Evolutionary conservation across 768 basidiomycete species (phyloP).

Genomic region (Hygrophorus russula): DNA sequence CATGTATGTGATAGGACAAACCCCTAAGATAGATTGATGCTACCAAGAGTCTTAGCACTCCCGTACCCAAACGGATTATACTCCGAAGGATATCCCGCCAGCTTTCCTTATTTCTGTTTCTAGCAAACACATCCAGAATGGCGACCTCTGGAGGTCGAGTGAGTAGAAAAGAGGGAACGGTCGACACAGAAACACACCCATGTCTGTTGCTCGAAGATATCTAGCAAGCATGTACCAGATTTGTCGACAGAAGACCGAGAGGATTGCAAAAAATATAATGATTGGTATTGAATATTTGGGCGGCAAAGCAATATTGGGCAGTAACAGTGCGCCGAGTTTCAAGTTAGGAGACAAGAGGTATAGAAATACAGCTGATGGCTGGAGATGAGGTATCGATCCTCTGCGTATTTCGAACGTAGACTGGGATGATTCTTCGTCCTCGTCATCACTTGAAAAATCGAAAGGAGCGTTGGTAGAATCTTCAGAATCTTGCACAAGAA

Average conservation of each 20-base stretch:
- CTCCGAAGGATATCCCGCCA: constrained; percentile 31
- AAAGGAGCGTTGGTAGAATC: constrained; percentile 28
- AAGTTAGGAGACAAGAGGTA: constrained; percentile 62
- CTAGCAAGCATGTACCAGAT: constrained; percentile 72
- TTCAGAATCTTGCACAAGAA: constrained; percentile 44
- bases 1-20: constrained; percentile 21
- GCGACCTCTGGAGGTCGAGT: constrained; percentile 35
- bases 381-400: constrained; percentile 39
- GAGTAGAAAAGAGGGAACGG: not conserved
- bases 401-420: constrained; percentile 32
- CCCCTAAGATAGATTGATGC: constrained; percentile 57
- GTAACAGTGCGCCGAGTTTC: constrained; percentile 57
- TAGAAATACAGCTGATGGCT: constrained; percentile 47
- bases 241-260: constrained; percentile 53
- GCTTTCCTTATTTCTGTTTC: constrained; percentile 39
- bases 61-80: constrained; percentile 32
- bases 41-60: constrained; percentile 35
- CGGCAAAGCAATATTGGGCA: constrained; percentile 37
- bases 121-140: constrained; percentile 48
- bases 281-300: constrained; percentile 38
- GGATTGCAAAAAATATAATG: constrained; percentile 40
- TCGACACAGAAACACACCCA: constrained; percentile 13
- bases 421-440: constrained; percentile 37
- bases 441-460: constrained; percentile 28
- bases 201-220: constrained; percentile 52